Base-by-base conservation (phyloP, 768 basidiomycete species). In the Suillus tomentosus region DNA sequence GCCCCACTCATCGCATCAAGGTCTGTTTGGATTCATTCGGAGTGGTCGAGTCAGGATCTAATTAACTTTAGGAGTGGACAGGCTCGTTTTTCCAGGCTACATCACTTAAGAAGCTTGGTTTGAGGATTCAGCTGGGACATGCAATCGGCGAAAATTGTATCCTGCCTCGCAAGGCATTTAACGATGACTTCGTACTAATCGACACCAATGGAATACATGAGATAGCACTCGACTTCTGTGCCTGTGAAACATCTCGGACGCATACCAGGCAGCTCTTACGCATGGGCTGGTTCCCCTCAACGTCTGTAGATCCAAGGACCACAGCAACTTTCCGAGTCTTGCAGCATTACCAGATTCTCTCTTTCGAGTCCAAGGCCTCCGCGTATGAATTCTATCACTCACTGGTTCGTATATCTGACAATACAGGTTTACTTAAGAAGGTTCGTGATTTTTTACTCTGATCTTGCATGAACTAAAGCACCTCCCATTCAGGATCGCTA, bases 331-430 rank as follows among this genome's bases (percentile, higher is more conserved):
- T 62, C 48, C 31, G 48, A 1, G 36, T 74, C 6, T 67, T 78
- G 2, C 59, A 74, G 4, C 53, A 50, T 3, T 76, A 72, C 60
- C 69, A 76, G 24, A 60, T 74, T 1, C 66, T 77, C 0, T 69
- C 71, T 10, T 76, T 76, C 43, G 69, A 69, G 53, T 74, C 70
- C 0, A 76, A 78, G 62, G 42, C 66, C 1, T 72, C 73, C 0
- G 65, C 65, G 2, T 76, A 69, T 48, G 71, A 77, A 53, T 75
- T 72, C 45, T 74, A 75, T 50, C 60, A 69, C 22, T 54, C 71
- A 0, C 66, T 78, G 2, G 57, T 62, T 2, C 61, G 72, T 5
- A 56, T 73, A 3, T 72, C 69, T 1, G 65, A 74, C 37, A 77
- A 77, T 58, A 70, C 67, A 2, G 74, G 74, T 6, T 42, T 66